Evolutionary conservation across 768 basidiomycete species (phyloP).

Genomic region (Lactarius quietus): DNA sequence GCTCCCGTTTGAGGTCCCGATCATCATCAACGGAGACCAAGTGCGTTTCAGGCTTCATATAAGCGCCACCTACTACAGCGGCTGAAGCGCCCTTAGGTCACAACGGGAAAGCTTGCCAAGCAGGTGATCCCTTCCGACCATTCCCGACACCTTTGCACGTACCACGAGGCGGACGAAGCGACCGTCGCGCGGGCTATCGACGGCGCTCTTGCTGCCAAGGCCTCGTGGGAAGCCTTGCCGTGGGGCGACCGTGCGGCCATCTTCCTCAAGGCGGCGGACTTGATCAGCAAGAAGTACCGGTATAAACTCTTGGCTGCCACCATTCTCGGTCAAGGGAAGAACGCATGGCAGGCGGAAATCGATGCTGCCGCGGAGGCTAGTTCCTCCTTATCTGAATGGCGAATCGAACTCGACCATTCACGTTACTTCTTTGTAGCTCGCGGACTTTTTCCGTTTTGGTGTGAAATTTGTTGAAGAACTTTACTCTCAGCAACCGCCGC

Average conservation of each 20-base stretch:
- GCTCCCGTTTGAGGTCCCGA: constrained; percentile 90
- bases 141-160: constrained; percentile 72
- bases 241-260: constrained; percentile 98
- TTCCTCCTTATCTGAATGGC: constrained; percentile 11
- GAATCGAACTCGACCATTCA: background rate
- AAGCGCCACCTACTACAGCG: background rate
- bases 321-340: constrained; percentile 98
- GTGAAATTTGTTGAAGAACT: constrained; percentile 97
- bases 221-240: constrained; percentile 88
- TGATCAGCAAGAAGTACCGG: constrained; percentile 92
- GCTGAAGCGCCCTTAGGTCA: constrained; percentile 48
- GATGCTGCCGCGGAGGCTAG: constrained; percentile 96
- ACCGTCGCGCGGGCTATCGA: constrained; percentile 78
- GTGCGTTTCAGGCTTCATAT: constrained; percentile 41
- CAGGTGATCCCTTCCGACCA: constrained; percentile 89
- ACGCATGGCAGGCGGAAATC: constrained; percentile 99
- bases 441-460: constrained; percentile 94
- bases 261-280: constrained; percentile 96
- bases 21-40: constrained; percentile 84
- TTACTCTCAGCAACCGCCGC: constrained; percentile 84
- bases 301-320: constrained; percentile 95
- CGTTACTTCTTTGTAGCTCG: constrained; percentile 44
- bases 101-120: constrained; percentile 71
- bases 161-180: constrained; percentile 83
- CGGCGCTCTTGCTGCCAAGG: constrained; percentile 82